Percentiles rank a stretch among this genome's conserved stretches.
Conservation (phyloP, 1,139 yeast species). For the Tardiomyces blankii region DNA sequence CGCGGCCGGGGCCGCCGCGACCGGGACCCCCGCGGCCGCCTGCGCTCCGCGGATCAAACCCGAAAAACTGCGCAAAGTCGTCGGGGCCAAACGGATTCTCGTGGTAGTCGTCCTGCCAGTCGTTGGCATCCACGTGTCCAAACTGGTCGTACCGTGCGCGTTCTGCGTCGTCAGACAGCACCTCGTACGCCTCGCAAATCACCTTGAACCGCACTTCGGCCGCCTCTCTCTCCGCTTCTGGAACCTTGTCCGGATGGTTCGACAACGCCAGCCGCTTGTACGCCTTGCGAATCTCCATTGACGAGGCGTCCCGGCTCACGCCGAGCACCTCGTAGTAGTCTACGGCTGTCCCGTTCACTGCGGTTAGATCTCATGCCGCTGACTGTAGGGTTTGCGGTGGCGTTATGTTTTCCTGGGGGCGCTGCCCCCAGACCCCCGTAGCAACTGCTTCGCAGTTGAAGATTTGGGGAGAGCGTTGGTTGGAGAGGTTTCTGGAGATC, state of each 20-base stretch:
- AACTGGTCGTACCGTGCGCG: conserved; percentile 14
- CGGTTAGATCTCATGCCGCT: no score
- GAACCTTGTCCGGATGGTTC: conserved; percentile 74
- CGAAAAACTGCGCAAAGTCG: conserved; percentile 65
- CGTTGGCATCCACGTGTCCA: conserved; percentile 1
- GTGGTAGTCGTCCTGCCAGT: conserved; percentile 10
- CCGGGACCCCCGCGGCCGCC: conserved; percentile 14
- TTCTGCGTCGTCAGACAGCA: conserved; percentile 44
- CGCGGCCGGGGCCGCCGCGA: conserved; percentile 5
- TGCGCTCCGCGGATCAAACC: conserved; percentile 12
- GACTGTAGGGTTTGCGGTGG: no score
- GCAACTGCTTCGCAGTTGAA: no score
- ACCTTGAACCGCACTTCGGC: conserved; percentile 70
- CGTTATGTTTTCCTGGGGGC: no score
- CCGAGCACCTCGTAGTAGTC: conserved; percentile 61
- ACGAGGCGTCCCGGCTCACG: conserved; percentile 48
- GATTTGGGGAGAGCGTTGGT: no score
- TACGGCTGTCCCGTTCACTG: conserved; percentile 1
- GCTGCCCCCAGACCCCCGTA: no score
- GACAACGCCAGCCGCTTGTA: conserved; percentile 62
- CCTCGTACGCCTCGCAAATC: conserved; percentile 67
- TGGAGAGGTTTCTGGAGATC: no score
- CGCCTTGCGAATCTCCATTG: conserved; percentile 62
- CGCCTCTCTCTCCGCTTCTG: conserved; percentile 46
- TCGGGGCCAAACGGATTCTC: conserved; percentile 34